Conservation (phyloP, 129 eudicot species). For the Deinandra increscens region DNA sequence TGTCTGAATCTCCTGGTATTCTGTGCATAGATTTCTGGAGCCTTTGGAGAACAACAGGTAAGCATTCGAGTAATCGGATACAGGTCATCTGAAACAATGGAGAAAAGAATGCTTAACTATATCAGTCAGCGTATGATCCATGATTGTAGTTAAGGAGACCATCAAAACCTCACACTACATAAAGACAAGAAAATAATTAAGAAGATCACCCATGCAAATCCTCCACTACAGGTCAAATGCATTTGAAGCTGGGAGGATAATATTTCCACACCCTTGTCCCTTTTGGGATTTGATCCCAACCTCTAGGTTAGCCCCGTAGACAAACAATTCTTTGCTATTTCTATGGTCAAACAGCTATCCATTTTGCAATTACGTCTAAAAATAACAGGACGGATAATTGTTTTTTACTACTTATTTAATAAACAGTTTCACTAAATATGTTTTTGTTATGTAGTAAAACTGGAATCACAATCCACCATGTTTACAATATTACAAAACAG, state of each 20-base stretch:
- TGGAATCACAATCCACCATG: neutral
- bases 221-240: conserved; percentile 12
- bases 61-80: conserved; percentile 79
- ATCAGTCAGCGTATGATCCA: neutral
- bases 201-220: conserved; percentile 5
- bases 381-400: neutral
- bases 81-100: conserved; percentile 81
- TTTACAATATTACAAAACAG: neutral
- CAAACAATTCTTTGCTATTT: neutral
- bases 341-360: neutral
- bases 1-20: conserved; percentile 28
- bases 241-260: neutral
- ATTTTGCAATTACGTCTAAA: neutral
- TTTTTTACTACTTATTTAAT: neutral
- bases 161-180: conserved; percentile 7
- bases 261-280: neutral
- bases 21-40: conserved; percentile 39
- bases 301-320: neutral
- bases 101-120: conserved; percentile 15
- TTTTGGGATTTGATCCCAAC: neutral
- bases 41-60: conserved; percentile 64
- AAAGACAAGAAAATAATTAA: neutral
- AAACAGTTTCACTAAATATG: neutral
- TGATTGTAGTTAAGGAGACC: neutral
- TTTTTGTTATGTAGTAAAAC: neutral